phyloP scores from a whole-genome alignment of 805 yeast genomes.

The Clavispora santaluciae region DNA sequence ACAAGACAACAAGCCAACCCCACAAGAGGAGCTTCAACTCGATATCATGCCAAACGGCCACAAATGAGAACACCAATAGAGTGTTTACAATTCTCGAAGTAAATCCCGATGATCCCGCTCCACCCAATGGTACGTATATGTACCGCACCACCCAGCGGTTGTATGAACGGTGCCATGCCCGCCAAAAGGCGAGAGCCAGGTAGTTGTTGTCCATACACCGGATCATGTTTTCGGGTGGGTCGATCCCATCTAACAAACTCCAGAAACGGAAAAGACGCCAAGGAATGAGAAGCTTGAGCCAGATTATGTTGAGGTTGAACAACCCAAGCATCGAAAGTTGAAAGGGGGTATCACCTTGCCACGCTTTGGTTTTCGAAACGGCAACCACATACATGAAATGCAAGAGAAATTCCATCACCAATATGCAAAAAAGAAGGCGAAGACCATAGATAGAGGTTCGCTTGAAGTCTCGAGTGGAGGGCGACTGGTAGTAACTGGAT shows the following conservation, averaged over 20 bases:
- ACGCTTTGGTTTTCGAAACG: constrained; percentile 81
- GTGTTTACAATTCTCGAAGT: constrained; percentile 67
- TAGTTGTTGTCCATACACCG: constrained; percentile 93
- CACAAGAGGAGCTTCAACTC: constrained; percentile 80
- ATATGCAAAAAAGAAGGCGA: constrained; percentile 65
- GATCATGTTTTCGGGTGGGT: constrained; percentile 97
- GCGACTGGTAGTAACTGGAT: constrained; percentile 46
- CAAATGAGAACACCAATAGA: constrained; percentile 85
- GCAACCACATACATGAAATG: constrained; percentile 94
- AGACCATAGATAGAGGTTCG: constrained; percentile 58
- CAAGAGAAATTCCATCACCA: constrained; percentile 83
- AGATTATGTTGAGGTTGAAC: constrained; percentile 83
- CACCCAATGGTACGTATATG: constrained; percentile 85
- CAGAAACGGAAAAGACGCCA: constrained; percentile 95
- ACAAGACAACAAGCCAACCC: constrained; percentile 94
- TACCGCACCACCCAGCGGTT: constrained; percentile 88
- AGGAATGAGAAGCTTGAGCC: constrained; percentile 90
- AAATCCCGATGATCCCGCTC: constrained; percentile 39
- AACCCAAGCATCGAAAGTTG: constrained; percentile 93
- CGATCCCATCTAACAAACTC: constrained; percentile 88
- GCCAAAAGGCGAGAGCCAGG: constrained; percentile 93
- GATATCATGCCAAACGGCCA: constrained; percentile 98
- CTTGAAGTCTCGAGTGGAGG: constrained; percentile 49
- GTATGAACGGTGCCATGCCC: constrained; percentile 96
- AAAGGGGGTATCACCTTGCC: constrained; percentile 86